Base-by-base conservation (phyloP, 768 basidiomycete genomes). In the Boletus subcaerulescens region DNA sequence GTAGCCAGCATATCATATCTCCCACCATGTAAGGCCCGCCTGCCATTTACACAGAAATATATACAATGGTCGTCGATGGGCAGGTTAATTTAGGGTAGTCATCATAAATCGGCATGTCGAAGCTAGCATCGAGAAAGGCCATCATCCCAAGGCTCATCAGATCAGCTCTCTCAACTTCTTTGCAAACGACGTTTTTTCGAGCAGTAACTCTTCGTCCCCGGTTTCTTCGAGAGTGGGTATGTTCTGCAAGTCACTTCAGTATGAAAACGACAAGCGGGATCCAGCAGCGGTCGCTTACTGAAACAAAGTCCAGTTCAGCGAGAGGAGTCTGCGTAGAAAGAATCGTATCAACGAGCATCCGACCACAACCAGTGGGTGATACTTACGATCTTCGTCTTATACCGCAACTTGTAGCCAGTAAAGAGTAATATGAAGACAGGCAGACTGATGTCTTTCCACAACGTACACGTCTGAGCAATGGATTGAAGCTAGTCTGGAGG, bases 151-250 rank as follows among this genome's bases (percentile, higher is more conserved):
- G 29, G 29, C 8, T 35, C 33, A 35, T 62, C 47, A 63, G n/a
- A 62, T 35, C 2, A 63, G 1, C 17, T 60, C 55, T 31, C 32
- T 35, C 33, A 57, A 12, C 33, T 5, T 47, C 31, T 20, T 32
- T 26, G 17, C 2, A 20, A 50, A 13, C 8, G 62, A 57, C 3
- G 38, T 8, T 40, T 61, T 63, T 31, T 56, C 52, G 13, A 39
- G 1, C 15, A 65, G 41, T 1, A 66, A 14, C 40, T n/a, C 52
- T 46, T 66, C 60, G 29, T 66, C 62, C 22, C 87, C 88, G 0
- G 88, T 89, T 71, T 89, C 86, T 68, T 87, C 85, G 32, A 83
- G 45, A 1, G 80, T 78, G 3, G 88, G 88, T 52, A 89, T 85
- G 51, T 86, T 81, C 82, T 86, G 56, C 5, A 33, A 22, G 10